Percentiles rank a stretch among this genome's conserved stretches.
Evolutionary conservation across 2,329 filamentous ascomycete genomes (phyloP).

Genomic region (Scytalidium sp.): DNA sequence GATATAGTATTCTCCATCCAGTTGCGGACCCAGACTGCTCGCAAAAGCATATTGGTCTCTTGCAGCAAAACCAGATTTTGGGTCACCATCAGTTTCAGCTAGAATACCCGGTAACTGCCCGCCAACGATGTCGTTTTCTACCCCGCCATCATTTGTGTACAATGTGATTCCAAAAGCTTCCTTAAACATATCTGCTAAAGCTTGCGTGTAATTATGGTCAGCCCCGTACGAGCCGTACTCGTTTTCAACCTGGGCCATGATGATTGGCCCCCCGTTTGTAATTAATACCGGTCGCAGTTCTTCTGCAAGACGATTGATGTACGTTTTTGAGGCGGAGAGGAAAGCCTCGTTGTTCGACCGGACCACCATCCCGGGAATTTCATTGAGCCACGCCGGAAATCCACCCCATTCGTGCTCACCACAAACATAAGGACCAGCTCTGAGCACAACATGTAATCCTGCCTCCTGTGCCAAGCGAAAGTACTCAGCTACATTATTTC

Average conservation of each 20-base stretch:
- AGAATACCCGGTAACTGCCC: constrained; percentile 42
- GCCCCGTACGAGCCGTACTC: constrained; percentile 48
- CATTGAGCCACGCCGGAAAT: constrained; percentile 37
- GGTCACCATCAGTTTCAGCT: constrained; percentile 44
- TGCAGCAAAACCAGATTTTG: constrained; percentile 35
- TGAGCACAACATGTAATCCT: constrained; percentile 43
- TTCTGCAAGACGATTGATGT: constrained; percentile 37
- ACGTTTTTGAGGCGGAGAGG: constrained; percentile 40
- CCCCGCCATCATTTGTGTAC: constrained; percentile 48
- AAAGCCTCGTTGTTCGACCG: constrained; percentile 40
- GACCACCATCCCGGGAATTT: constrained; percentile 36
- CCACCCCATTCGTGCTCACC: constrained; percentile 45
- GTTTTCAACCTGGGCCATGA: constrained; percentile 48
- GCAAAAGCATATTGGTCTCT: constrained; percentile 40
- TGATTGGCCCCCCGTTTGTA: constrained; percentile 43
- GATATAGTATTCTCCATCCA: constrained; percentile 49
- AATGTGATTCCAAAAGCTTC: constrained; percentile 39
- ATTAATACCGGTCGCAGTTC: constrained; percentile 43
- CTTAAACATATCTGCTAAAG: constrained; percentile 38
- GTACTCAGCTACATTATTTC: constrained; percentile 47
- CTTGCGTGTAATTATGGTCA: constrained; percentile 41
- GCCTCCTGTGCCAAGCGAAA: constrained; percentile 43
- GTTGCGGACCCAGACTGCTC: constrained; percentile 38
- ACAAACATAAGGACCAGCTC: constrained; percentile 46
- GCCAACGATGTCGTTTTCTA: constrained; percentile 38